A percentile compares a stretch with the other conserved stretches of the same genome.
Conservation (phyloP, 345 rosid species). For the Abelmoschus esculentus region DNA sequence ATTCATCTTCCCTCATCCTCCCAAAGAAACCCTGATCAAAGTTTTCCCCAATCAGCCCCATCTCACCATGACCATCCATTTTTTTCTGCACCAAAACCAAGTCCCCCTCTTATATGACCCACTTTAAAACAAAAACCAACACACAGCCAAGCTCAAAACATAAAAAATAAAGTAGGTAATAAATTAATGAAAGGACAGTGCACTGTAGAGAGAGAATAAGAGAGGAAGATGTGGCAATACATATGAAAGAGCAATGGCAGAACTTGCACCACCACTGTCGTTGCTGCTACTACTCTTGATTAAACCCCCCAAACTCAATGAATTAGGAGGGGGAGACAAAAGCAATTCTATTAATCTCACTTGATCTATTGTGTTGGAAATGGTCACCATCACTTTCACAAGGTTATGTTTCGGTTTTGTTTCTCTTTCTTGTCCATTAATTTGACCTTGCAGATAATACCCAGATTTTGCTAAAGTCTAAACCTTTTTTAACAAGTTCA, state of each 20-base stretch:
- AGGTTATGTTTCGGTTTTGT: slow-evolving; percentile 7
- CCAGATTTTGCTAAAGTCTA: slow-evolving; percentile 8
- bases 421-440: slow-evolving; percentile 10
- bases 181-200: slow-evolving; percentile 9
- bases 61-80: slow-evolving; percentile 40
- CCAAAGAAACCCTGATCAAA: slow-evolving; percentile 31
- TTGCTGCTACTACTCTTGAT: background rate
- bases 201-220: no score
- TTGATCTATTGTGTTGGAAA: background rate
- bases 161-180: background rate
- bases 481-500: background rate
- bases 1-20: slow-evolving; percentile 36
- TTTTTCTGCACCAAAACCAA: slow-evolving; percentile 28
- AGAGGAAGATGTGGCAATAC: no score
- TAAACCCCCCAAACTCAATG: slow-evolving; percentile 33
- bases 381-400: slow-evolving; percentile 15
- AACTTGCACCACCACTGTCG: background rate
- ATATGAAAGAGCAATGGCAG: no score
- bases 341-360: no score
- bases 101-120: slow-evolving; percentile 1
- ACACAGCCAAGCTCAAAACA: background rate
- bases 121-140: slow-evolving; percentile 5
- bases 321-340: background rate
- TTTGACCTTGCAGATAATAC: slow-evolving; percentile 13
- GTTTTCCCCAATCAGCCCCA: slow-evolving; percentile 37